Percentiles rank a stretch among this genome's conserved stretches.
phyloP scores from a whole-genome alignment of 2,329 filamentous ascomycete species.

The Penicillium sp. region DNA sequence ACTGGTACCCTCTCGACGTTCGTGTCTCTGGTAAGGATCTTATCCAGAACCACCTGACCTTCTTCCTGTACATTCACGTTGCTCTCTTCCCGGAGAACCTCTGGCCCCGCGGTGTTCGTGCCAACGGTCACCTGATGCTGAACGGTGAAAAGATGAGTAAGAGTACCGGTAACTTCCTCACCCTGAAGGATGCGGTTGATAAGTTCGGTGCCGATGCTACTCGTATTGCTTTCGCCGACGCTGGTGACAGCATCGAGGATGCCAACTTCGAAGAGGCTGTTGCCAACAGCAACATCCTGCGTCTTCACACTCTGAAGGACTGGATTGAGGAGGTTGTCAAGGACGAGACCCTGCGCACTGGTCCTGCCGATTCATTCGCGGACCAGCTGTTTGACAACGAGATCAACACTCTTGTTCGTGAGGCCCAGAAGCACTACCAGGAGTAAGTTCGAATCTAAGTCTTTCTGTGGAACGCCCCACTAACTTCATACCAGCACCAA shows the following conservation, averaged over 20 bases:
- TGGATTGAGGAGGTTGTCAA: constrained; percentile 87
- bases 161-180: constrained; percentile 96
- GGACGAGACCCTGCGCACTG: constrained; percentile 74
- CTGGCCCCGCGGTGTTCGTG: constrained; percentile 82
- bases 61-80: constrained; percentile 90
- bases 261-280: constrained; percentile 97
- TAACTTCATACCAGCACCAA: constrained; percentile 54
- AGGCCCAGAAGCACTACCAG: constrained; percentile 76
- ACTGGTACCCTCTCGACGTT: constrained; percentile 93
- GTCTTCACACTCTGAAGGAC: constrained; percentile 77
- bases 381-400: constrained; percentile 93
- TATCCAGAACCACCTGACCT: constrained; percentile 90
- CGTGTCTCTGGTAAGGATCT: constrained; percentile 89
- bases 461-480: not conserved
- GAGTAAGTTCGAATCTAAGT: constrained; percentile 45
- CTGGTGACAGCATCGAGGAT: constrained; percentile 89
- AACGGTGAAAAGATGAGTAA: constrained; percentile 99
- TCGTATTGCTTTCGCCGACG: constrained; percentile 87
- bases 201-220: constrained; percentile 96
- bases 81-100: constrained; percentile 85
- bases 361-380: constrained; percentile 72
- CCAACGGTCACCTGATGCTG: constrained; percentile 89
- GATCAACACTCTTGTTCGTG: constrained; percentile 77
- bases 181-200: constrained; percentile 75
- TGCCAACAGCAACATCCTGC: constrained; percentile 85